Evolutionary conservation across 2,329 filamentous ascomycete genomes (phyloP).

Genomic region (Talaromyces sp.): DNA sequence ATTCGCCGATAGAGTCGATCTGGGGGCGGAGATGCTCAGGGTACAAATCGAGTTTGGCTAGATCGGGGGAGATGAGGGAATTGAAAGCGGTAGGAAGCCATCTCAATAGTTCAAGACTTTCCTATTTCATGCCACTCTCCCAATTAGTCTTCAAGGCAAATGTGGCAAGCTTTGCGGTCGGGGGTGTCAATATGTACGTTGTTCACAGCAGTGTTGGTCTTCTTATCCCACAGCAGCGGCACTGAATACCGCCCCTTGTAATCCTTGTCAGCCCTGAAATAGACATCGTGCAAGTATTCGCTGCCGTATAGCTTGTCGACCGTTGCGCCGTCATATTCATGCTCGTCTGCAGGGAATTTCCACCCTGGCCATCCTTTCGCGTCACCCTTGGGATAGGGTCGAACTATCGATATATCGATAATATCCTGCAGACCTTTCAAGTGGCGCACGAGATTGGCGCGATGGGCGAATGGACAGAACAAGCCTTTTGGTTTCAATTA

Average conservation of each 20-base stretch:
- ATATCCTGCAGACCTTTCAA: slow-evolving; percentile 54
- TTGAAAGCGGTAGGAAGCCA: slow-evolving; percentile 57
- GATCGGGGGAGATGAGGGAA: slow-evolving; percentile 39
- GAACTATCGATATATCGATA: slow-evolving; percentile 56
- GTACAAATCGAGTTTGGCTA: slow-evolving; percentile 48
- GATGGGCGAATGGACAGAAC: slow-evolving; percentile 63
- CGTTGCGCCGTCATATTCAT: slow-evolving; percentile 56
- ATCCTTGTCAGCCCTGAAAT: slow-evolving; percentile 56
- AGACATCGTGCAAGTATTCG: slow-evolving; percentile 57
- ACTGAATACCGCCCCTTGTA: slow-evolving; percentile 61
- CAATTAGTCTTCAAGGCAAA: background rate
- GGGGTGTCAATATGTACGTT: slow-evolving; percentile 33
- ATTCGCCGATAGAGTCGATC: slow-evolving; percentile 52
- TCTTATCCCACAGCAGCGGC: slow-evolving; percentile 59
- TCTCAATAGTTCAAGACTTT: slow-evolving; percentile 55
- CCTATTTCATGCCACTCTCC: slow-evolving; percentile 23
- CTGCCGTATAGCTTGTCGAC: slow-evolving; percentile 57
- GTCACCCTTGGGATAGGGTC: slow-evolving; percentile 63
- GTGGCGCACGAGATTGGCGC: slow-evolving; percentile 54
- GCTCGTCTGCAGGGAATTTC: slow-evolving; percentile 51
- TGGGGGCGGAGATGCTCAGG: slow-evolving; percentile 42
- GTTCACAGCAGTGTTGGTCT: slow-evolving; percentile 53
- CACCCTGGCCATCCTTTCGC: slow-evolving; percentile 60
- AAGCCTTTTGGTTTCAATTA: slow-evolving; percentile 37
- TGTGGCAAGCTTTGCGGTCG: background rate